Percentiles rank a stretch among this genome's conserved stretches.
These are phyloP conservation scores for Kodamaea jinghongensis DNA, from an alignment of 805 yeast genomes.

Conservation along the genomic window DNA sequence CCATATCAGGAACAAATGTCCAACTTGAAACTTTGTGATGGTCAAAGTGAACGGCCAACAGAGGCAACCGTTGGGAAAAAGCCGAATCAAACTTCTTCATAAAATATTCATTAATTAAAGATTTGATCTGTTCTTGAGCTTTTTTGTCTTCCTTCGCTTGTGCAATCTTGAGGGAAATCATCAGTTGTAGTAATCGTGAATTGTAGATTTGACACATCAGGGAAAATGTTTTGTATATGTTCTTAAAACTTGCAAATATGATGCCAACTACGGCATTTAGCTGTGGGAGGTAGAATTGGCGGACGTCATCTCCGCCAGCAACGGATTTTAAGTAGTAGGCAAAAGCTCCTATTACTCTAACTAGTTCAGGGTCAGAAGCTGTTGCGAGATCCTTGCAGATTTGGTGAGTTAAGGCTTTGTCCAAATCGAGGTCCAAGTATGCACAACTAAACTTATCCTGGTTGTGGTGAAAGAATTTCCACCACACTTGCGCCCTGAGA, in stretches of 20 bases:
- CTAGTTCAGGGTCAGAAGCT: slow-evolving; percentile 4
- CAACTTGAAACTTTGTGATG: slow-evolving; percentile 39
- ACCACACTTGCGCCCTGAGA: slow-evolving; percentile 51
- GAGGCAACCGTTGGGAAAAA: slow-evolving; percentile 41
- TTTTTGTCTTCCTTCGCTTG: neutral
- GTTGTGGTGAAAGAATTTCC: slow-evolving; percentile 14
- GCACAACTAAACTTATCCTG: slow-evolving; percentile 5
- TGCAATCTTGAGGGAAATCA: slow-evolving; percentile 8
- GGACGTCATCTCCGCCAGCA: slow-evolving; percentile 8
- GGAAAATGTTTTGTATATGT: slow-evolving; percentile 35
- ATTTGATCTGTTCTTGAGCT: slow-evolving; percentile 5
- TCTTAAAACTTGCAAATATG: slow-evolving; percentile 33
- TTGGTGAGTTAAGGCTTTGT: neutral
- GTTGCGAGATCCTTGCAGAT: slow-evolving; percentile 5
- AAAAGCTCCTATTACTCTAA: slow-evolving; percentile 7
- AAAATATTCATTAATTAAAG: slow-evolving; percentile 12
- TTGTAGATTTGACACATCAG: slow-evolving; percentile 39
- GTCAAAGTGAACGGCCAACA: slow-evolving; percentile 50
- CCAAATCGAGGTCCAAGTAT: slow-evolving; percentile 4
- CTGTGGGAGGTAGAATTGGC: slow-evolving; percentile 31
- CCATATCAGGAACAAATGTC: slow-evolving; percentile 39
- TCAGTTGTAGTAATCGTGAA: slow-evolving; percentile 23
- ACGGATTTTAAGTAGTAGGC: slow-evolving; percentile 5
- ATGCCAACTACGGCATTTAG: slow-evolving; percentile 40
- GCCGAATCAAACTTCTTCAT: slow-evolving; percentile 44